Evolutionary conservation across 2,329 filamentous ascomycete species (phyloP).

Genomic region (Neodidymelliopsis sp.): DNA sequence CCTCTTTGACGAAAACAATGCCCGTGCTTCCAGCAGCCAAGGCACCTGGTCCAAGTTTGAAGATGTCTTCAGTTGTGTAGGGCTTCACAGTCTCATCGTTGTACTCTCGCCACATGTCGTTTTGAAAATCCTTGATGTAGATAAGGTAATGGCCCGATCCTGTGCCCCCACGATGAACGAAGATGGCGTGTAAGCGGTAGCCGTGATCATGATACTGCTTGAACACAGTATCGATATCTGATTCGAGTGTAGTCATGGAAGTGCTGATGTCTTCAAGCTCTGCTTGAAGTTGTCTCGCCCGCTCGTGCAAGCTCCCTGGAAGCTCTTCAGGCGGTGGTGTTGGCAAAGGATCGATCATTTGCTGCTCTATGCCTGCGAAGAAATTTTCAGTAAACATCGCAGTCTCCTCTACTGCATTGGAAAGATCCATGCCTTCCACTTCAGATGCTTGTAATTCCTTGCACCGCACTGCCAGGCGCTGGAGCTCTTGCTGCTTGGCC

Average conservation of each 20-base stretch:
- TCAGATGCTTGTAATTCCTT: constrained; percentile 51
- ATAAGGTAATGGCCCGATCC: constrained; percentile 90
- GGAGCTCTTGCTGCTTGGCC: constrained; percentile 73
- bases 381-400: constrained; percentile 30
- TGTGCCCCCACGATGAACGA: constrained; percentile 79
- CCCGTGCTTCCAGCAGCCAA: constrained; percentile 61
- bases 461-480: constrained; percentile 59
- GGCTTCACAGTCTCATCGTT: constrained; percentile 86
- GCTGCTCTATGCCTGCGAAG: constrained; percentile 7
- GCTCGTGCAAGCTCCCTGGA: constrained; percentile 25
- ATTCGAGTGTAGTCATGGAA: constrained; percentile 57
- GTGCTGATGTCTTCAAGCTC: constrained; percentile 37
- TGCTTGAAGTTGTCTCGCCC: constrained; percentile 32
- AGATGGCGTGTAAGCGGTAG: constrained; percentile 89
- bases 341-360: constrained; percentile 17
- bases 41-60: constrained; percentile 67
- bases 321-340: constrained; percentile 35
- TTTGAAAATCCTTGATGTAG: constrained; percentile 89
- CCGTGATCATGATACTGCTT: constrained; percentile 68
- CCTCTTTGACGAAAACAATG: constrained; percentile 82
- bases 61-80: constrained; percentile 69
- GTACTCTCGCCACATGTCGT: constrained; percentile 86
- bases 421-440: constrained; percentile 35
- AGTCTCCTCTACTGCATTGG: constrained; percentile 42
- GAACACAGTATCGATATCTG: constrained; percentile 66